Evolutionary conservation across 2,329 filamentous ascomycete genomes (phyloP).

Genomic region (Penicillium palitans): DNA sequence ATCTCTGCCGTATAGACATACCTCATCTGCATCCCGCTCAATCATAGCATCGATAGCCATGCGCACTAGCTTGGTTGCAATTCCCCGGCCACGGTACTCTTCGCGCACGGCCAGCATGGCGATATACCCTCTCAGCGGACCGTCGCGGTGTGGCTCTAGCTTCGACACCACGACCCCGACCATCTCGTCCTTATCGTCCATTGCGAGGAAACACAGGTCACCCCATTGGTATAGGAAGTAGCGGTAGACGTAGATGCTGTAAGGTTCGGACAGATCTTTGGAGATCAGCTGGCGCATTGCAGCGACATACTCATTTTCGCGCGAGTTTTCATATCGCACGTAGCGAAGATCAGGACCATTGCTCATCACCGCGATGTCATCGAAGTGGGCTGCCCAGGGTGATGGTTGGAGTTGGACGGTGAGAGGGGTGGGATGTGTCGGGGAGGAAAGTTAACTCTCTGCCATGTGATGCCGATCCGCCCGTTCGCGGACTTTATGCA

Average conservation of each 20-base stretch:
- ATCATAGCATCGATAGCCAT: constrained; percentile 91
- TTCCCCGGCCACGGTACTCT: constrained; percentile 76
- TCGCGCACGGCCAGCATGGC: constrained; percentile 95
- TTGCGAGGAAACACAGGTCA: constrained; percentile 86
- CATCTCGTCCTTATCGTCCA: constrained; percentile 57
- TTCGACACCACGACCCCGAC: constrained; percentile 94
- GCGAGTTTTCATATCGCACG: constrained; percentile 59
- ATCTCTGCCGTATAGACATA: constrained; percentile 28
- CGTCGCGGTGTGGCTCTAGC: constrained; percentile 82
- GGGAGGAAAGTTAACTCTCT: constrained; percentile 11
- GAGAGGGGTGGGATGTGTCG: background rate
- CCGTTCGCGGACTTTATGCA: constrained; percentile 15
- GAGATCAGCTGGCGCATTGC: constrained; percentile 91
- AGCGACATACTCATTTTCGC: constrained; percentile 69
- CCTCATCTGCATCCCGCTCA: constrained; percentile 78
- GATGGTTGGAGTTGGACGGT: constrained; percentile 5
- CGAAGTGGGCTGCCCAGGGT: constrained; percentile 5
- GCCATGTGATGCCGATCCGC: constrained; percentile 29
- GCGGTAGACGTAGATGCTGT: constrained; percentile 98
- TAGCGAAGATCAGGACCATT: constrained; percentile 51
- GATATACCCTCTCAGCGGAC: constrained; percentile 89
- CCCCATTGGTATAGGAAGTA: constrained; percentile 99
- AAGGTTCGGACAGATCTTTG: constrained; percentile 94
- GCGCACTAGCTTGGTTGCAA: constrained; percentile 85
- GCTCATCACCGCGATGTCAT: constrained; percentile 32